Conservation (phyloP, 208 protist species). For the Wallacemonas sp. region DNA sequence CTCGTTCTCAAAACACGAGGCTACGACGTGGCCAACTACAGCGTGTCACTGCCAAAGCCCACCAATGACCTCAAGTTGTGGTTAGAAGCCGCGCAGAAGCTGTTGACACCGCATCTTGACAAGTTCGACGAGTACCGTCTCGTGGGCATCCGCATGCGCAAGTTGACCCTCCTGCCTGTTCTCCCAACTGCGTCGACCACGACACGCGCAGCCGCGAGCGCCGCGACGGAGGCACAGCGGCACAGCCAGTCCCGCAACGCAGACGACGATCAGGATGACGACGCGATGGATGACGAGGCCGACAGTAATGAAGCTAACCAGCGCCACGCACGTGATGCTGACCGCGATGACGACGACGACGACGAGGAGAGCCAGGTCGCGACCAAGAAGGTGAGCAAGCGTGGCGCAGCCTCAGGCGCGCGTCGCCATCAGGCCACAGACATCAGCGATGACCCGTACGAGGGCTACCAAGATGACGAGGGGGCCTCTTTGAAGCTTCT, state of each 20-base stretch:
- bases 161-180: conserved; percentile 29
- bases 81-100: conserved; percentile 50
- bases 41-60: conserved; percentile 41
- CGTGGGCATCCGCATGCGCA: conserved; percentile 71
- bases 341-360: background rate
- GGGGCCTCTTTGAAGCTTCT: conserved; percentile 9
- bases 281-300: conserved; percentile 5
- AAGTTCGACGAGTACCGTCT: conserved; percentile 70
- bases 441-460: conserved; percentile 2
- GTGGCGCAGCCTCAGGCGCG: background rate
- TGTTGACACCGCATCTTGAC: conserved; percentile 64
- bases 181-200: background rate
- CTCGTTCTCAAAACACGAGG: conserved; percentile 74
- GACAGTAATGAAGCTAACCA: too few species aligned
- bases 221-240: background rate
- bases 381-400: background rate
- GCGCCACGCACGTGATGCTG: too few species aligned
- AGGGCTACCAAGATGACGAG: conserved; percentile 13
- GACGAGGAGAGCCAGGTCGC: background rate
- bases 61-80: conserved; percentile 77
- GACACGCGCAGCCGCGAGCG: background rate
- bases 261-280: conserved; percentile 16
- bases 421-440: background rate
- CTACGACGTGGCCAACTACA: conserved; percentile 75
- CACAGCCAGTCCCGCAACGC: background rate